These are phyloP conservation scores for Trichophyton equinum DNA, from an alignment of 2,329 filamentous ascomycete species.

Conservation along the genomic window DNA sequence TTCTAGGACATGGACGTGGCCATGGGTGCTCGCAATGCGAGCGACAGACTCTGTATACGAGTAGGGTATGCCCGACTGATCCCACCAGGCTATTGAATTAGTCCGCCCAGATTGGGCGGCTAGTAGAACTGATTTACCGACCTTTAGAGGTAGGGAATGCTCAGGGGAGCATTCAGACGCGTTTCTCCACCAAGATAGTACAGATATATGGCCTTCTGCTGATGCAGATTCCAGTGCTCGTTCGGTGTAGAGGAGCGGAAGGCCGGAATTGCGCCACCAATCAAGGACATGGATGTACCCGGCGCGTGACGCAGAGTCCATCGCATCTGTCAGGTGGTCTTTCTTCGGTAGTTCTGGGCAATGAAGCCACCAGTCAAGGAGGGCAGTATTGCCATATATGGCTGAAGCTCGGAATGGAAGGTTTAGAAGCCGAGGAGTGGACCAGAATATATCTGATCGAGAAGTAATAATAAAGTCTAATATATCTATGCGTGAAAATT, in stretches of 20 bases:
- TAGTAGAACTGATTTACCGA: conserved; percentile 70
- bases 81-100: conserved; percentile 77
- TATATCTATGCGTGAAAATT: conserved; percentile 71
- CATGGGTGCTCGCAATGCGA: conserved; percentile 72
- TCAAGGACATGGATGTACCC: conserved; percentile 77
- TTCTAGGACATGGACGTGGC: conserved; percentile 71
- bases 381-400: conserved; percentile 70
- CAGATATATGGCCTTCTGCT: conserved; percentile 67
- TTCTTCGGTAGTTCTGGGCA: conserved; percentile 72
- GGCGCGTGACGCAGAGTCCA: conserved; percentile 76
- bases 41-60: conserved; percentile 70
- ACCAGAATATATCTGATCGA: conserved; percentile 66
- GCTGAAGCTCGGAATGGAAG: conserved; percentile 79
- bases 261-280: conserved; percentile 76
- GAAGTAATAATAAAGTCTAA: conserved; percentile 58
- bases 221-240: conserved; percentile 78
- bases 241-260: conserved; percentile 76
- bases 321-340: conserved; percentile 71
- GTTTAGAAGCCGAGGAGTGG: conserved; percentile 68
- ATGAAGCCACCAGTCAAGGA: conserved; percentile 83
- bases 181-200: conserved; percentile 88
- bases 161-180: conserved; percentile 48
- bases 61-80: conserved; percentile 64
- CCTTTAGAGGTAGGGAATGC: conserved; percentile 50
- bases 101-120: conserved; percentile 73